Conservation (phyloP, 768 basidiomycete genomes). For the Pisolithus sp. region DNA sequence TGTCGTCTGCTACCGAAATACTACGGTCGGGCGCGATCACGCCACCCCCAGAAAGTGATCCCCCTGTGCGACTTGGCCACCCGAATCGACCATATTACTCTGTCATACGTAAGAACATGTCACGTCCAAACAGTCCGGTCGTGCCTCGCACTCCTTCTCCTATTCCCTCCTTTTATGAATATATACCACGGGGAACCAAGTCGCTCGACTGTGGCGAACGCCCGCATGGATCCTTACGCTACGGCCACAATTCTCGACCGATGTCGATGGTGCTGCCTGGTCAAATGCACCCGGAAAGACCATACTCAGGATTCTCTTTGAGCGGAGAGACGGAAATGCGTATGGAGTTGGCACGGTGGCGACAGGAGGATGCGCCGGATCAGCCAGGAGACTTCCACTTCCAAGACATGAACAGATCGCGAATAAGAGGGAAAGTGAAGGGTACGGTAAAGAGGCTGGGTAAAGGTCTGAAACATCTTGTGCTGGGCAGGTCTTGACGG, state of each 20-base stretch:
- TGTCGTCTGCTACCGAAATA: conserved; percentile 13
- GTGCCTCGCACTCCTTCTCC: conserved; percentile 24
- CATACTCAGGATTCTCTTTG: conserved; percentile 42
- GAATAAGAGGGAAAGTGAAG: conserved; percentile 17
- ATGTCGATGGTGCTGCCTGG: conserved; percentile 24
- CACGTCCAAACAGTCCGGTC: conserved; percentile 33
- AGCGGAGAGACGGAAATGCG: conserved; percentile 55
- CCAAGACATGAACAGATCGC: conserved; percentile 20
- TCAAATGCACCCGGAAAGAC: conserved; percentile 11
- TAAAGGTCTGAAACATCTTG: conserved; percentile 25
- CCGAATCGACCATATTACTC: conserved; percentile 50
- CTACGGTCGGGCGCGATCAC: conserved; percentile 15
- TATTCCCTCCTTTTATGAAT: conserved; percentile 17
- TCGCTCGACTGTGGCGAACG: conserved; percentile 25
- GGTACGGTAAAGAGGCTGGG: conserved; percentile 24
- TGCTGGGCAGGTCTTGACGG: conserved; percentile 19
- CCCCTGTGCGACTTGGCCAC: conserved; percentile 39
- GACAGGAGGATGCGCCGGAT: conserved; percentile 23
- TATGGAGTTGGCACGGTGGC: conserved; percentile 44
- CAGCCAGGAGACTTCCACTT: conserved; percentile 27
- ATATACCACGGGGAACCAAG: conserved; percentile 25
- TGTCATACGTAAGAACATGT: conserved; percentile 45
- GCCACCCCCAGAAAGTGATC: conserved; percentile 16
- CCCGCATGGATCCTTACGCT: conserved; percentile 8
- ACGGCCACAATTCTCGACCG: conserved; percentile 17